Conservation (phyloP, 495 filamentous ascomycete genomes). For the Amniculicola lignicola region DNA sequence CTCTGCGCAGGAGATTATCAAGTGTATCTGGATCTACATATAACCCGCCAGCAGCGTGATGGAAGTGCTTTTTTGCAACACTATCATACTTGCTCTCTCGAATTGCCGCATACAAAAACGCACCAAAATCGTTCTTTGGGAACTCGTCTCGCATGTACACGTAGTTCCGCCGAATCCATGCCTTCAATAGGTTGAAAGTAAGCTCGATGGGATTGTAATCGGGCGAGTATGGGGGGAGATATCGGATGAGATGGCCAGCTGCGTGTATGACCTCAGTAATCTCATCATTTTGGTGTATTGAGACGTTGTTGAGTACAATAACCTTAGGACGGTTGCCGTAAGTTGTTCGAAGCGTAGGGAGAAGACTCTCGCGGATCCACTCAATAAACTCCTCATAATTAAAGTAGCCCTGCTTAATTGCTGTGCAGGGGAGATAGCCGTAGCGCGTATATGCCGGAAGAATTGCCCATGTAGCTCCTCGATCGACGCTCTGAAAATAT, state of each 20-base stretch:
- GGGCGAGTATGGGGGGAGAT: constrained; percentile 39
- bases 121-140: not conserved
- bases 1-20: no score
- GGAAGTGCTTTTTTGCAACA: not conserved
- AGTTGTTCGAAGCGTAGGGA: not conserved
- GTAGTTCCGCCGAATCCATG: constrained; percentile 1
- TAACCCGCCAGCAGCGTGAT: no score
- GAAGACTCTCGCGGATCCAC: not conserved
- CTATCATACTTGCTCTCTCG: not conserved
- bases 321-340: not conserved
- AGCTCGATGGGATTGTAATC: constrained; percentile 41
- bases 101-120: not conserved
- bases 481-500: not conserved
- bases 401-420: constrained; percentile 1
- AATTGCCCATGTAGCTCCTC: not conserved
- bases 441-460: constrained; percentile 3
- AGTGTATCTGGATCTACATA: no score
- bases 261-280: not conserved
- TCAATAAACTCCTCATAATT: constrained; percentile 7
- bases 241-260: constrained; percentile 41
- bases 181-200: constrained; percentile 11
- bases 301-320: constrained; percentile 6
- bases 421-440: constrained; percentile 7
- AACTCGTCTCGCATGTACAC: not conserved
- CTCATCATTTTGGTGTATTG: constrained; percentile 6